Evolutionary conservation across 192 early-diverging fungal genomes (phyloP).

Genomic region (Dissophora ornata): DNA sequence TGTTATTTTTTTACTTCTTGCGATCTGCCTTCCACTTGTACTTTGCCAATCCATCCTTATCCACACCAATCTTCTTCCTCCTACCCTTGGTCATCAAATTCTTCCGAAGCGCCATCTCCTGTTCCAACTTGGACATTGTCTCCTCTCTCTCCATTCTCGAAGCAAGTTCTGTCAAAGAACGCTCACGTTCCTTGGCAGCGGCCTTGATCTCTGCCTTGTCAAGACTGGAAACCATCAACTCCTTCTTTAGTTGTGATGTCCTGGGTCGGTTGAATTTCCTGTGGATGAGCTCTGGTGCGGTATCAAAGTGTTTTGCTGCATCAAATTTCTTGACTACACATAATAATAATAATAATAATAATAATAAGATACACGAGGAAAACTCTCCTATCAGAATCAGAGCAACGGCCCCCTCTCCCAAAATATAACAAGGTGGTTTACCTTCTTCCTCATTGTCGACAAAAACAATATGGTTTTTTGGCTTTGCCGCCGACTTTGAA

Average conservation of each 20-base stretch:
- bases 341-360: not conserved
- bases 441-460: constrained; percentile 75
- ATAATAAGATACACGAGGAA: too few relatives aligned
- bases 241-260: constrained; percentile 64
- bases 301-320: constrained; percentile 85
- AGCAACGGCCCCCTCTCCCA: too few relatives aligned
- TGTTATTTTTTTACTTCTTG: constrained; percentile 85
- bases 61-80: constrained; percentile 83
- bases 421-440: constrained; percentile 28
- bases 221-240: constrained; percentile 48
- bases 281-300: constrained; percentile 78
- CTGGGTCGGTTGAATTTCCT: constrained; percentile 87
- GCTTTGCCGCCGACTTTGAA: constrained; percentile 34
- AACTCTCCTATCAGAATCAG: too few relatives aligned
- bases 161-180: constrained; percentile 71
- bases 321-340: constrained; percentile 81
- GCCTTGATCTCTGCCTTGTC: constrained; percentile 56
- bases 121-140: constrained; percentile 73
- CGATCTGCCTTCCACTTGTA: constrained; percentile 95
- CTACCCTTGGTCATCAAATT: constrained; percentile 86
- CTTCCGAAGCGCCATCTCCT: constrained; percentile 84
- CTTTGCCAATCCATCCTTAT: constrained; percentile 80
- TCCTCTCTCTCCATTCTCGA: constrained; percentile 84
- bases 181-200: constrained; percentile 63
- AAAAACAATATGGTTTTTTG: constrained; percentile 81